These are phyloP conservation scores for Phoma herbarum DNA, from an alignment of 2,329 filamentous ascomycete species.

Conservation along the genomic window DNA sequence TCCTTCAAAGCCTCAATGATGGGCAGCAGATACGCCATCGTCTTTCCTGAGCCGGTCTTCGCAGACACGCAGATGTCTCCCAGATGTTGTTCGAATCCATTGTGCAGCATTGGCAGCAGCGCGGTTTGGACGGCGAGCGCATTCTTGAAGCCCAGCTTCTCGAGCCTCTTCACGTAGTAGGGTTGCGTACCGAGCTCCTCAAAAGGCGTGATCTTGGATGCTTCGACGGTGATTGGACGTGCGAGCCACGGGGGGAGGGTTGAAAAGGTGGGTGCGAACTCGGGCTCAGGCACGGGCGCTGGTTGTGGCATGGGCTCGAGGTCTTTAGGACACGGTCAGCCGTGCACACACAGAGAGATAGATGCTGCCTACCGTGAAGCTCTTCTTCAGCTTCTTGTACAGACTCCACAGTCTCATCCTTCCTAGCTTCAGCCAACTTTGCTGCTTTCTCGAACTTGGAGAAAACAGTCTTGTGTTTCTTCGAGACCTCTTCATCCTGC, in stretches of 20 bases:
- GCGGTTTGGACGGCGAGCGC: slow-evolving; percentile 84
- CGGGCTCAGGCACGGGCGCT: slow-evolving; percentile 65
- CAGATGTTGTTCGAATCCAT: slow-evolving; percentile 65
- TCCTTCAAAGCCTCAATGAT: slow-evolving; percentile 79
- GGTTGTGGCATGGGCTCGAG: slow-evolving; percentile 86
- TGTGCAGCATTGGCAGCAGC: slow-evolving; percentile 80
- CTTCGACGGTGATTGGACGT: slow-evolving; percentile 73
- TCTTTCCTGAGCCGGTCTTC: slow-evolving; percentile 95
- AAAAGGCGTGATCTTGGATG: slow-evolving; percentile 69
- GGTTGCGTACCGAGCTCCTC: slow-evolving; percentile 68
- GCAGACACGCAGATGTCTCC: slow-evolving; percentile 91
- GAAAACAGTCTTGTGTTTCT: slow-evolving; percentile 53
- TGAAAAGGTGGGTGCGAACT: slow-evolving; percentile 73
- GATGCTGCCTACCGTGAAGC: slow-evolving; percentile 57
- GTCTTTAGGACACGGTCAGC: slow-evolving; percentile 52
- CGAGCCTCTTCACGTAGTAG: slow-evolving; percentile 68
- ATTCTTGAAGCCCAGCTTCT: slow-evolving; percentile 72
- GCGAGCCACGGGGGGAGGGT: slow-evolving; percentile 84
- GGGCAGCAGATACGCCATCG: slow-evolving; percentile 87
- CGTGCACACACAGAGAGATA: not conserved
- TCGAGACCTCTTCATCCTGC: slow-evolving; percentile 40
- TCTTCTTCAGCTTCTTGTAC: slow-evolving; percentile 55
- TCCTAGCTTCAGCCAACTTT: slow-evolving; percentile 38
- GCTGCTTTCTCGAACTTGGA: slow-evolving; percentile 57
- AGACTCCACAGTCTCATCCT: slow-evolving; percentile 30